Percentiles rank a stretch among this genome's conserved stretches.
Conservation (phyloP, 352 stramenopile species). For the Elongisporangium undulatum region DNA sequence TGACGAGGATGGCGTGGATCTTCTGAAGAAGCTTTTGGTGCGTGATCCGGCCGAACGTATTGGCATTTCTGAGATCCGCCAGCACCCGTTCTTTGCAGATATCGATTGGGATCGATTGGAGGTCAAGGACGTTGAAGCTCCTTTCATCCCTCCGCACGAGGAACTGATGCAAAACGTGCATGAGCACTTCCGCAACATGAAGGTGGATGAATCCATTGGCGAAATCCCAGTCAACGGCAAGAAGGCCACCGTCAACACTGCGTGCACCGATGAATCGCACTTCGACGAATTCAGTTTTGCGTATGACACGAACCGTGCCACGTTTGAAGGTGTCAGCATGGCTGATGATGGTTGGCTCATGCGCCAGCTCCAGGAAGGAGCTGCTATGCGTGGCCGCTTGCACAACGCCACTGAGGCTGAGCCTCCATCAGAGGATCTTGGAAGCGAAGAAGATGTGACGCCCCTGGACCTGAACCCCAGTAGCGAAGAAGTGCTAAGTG, state of each 20-base stretch:
- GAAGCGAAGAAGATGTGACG: slow-evolving; percentile 52
- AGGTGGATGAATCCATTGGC: slow-evolving; percentile 77
- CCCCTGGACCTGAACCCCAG: slow-evolving; percentile 47
- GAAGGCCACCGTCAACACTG: slow-evolving; percentile 32
- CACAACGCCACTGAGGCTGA: slow-evolving; percentile 54
- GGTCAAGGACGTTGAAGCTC: slow-evolving; percentile 74
- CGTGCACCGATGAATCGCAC: slow-evolving; percentile 54
- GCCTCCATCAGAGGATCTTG: slow-evolving; percentile 34
- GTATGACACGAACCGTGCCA: slow-evolving; percentile 74
- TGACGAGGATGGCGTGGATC: slow-evolving; percentile 57
- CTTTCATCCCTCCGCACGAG: slow-evolving; percentile 74
- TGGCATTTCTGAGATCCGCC: slow-evolving; percentile 48
- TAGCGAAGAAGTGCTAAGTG: slow-evolving; percentile 41
- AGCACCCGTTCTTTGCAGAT: slow-evolving; percentile 61
- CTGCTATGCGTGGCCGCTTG: slow-evolving; percentile 64
- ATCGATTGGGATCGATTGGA: slow-evolving; percentile 77
- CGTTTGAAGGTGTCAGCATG: slow-evolving; percentile 77
- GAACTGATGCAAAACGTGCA: slow-evolving; percentile 87
- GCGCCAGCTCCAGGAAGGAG: slow-evolving; percentile 71
- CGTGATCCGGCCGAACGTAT: slow-evolving; percentile 69
- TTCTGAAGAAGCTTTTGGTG: slow-evolving; percentile 74
- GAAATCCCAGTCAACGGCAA: slow-evolving; percentile 54
- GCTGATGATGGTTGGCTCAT: slow-evolving; percentile 82
- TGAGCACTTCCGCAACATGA: slow-evolving; percentile 88
- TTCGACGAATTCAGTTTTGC: slow-evolving; percentile 89